These are phyloP conservation scores for Coemansia asiatica DNA, from an alignment of 192 early-diverging fungal genomes.

Conservation along the genomic window DNA sequence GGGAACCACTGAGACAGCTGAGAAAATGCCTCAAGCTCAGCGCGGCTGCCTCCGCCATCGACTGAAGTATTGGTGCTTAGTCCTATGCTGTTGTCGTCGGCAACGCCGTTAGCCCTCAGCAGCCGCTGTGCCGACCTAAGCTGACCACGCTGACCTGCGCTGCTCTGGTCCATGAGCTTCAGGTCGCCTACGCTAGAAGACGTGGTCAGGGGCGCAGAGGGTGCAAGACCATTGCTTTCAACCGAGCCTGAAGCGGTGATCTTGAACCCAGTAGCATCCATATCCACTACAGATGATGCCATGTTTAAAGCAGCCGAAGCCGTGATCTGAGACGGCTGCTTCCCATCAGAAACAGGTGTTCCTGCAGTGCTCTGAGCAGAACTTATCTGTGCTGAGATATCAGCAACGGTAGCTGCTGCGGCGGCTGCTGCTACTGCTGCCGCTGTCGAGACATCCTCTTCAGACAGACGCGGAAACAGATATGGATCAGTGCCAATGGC, in stretches of 20 bases:
- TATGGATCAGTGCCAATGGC: conserved; percentile 35
- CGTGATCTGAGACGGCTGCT: not conserved
- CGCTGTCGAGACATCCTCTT: conserved; percentile 27
- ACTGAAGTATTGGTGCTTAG: conserved; percentile 32
- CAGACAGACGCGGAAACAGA: conserved; percentile 50
- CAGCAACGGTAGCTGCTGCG: conserved; percentile 14
- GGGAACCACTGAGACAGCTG: conserved; percentile 56
- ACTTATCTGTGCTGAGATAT: conserved; percentile 28
- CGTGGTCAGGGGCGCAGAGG: not conserved
- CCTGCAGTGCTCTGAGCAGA: conserved; percentile 6
- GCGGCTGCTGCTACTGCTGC: conserved; percentile 27
- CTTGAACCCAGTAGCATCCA: conserved; percentile 3
- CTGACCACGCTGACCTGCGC: conserved; percentile 29
- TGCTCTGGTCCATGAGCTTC: not conserved
- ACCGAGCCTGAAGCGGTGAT: not conserved
- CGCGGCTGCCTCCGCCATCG: conserved; percentile 25
- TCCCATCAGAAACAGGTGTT: conserved; percentile 2
- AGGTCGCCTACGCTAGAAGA: not conserved
- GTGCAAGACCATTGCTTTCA: not conserved
- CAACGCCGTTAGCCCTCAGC: conserved; percentile 43
- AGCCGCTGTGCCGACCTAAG: conserved; percentile 48
- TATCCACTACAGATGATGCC: not conserved
- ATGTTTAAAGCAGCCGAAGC: not conserved
- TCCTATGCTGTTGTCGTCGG: conserved; percentile 54
- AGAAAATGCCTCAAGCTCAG: conserved; percentile 42